Evolutionary conservation across 352 stramenopile genomes (phyloP).

Genomic region (Discostella stelligera): DNA sequence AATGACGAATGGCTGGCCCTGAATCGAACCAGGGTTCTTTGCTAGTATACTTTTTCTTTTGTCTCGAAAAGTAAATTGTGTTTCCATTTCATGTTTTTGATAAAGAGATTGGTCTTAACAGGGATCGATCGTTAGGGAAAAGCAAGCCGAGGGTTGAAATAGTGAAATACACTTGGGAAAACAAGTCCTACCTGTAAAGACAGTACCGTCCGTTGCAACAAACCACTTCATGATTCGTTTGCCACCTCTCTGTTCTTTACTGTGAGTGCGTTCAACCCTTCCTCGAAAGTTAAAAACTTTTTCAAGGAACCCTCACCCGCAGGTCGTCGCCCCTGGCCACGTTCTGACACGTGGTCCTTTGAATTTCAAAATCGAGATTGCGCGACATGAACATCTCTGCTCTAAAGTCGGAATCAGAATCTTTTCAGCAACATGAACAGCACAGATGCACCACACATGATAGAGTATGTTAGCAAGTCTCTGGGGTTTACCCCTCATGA

Average conservation of each 20-base stretch:
- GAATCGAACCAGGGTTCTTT: slow-evolving; percentile 85
- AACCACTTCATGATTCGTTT: slow-evolving; percentile 55
- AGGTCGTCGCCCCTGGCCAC: neutral
- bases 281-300: slow-evolving; percentile 6
- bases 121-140: neutral
- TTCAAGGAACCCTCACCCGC: neutral
- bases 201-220: slow-evolving; percentile 86
- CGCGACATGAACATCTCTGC: neutral
- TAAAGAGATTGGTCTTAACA: slow-evolving; percentile 80
- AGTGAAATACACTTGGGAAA: neutral
- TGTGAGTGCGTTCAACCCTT: neutral
- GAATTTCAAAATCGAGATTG: neutral
- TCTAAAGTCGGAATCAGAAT: neutral
- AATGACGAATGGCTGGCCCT: slow-evolving; percentile 88
- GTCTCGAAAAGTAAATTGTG: slow-evolving; percentile 90
- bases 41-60: slow-evolving; percentile 81
- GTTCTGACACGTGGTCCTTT: neutral
- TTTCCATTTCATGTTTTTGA: slow-evolving; percentile 89
- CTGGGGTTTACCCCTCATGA: slow-evolving; percentile 93
- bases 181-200: slow-evolving; percentile 68
- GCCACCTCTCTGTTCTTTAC: neutral
- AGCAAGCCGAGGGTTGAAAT: neutral
- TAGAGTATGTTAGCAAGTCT: slow-evolving; percentile 90
- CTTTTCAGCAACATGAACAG: slow-evolving; percentile 86
- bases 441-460: slow-evolving; percentile 94